Evolutionary conservation across 2,329 filamentous ascomycete genomes (phyloP).

Genomic region (Phymatotrichopsis omnivora): DNA sequence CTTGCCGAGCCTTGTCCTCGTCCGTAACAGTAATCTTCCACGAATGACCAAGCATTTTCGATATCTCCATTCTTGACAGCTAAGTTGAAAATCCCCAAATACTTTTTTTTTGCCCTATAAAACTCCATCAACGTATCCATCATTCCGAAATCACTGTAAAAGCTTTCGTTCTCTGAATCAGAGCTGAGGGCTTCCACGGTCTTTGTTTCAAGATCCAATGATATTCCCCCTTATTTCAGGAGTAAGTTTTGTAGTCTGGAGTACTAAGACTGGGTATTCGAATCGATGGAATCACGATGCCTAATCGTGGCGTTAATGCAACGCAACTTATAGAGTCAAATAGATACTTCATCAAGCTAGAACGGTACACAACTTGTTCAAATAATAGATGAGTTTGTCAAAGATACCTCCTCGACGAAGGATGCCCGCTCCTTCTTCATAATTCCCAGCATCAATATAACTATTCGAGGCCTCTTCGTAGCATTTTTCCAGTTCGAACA

Average conservation of each 20-base stretch:
- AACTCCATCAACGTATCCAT: neutral
- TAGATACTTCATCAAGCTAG: no score
- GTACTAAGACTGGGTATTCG: no score
- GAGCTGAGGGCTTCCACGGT: constrained; percentile 3
- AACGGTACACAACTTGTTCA: constrained; percentile 15
- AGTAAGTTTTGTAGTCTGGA: constrained; percentile 2
- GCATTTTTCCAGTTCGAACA: constrained; percentile 2
- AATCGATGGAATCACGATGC: no score
- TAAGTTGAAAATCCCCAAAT: no score
- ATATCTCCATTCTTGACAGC: no score
- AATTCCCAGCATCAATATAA: constrained; percentile 2
- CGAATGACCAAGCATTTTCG: no score
- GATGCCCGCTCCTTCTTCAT: constrained; percentile 7
- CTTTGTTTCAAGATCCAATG: neutral
- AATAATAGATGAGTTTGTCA: constrained; percentile 9
- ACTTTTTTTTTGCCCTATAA: no score
- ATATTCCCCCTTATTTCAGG: neutral
- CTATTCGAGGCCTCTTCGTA: constrained; percentile 5
- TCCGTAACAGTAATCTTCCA: no score
- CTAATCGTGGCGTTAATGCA: no score
- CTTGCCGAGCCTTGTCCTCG: no score
- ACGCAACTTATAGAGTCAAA: no score
- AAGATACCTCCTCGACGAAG: constrained; percentile 7
- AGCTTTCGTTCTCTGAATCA: constrained; percentile 11
- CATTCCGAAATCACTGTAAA: neutral